Evolutionary conservation across 2,329 filamentous ascomycete genomes (phyloP), one percentile per base, ranked within the genome.

Genomic region (Drechslerella dactyloides): DNA sequence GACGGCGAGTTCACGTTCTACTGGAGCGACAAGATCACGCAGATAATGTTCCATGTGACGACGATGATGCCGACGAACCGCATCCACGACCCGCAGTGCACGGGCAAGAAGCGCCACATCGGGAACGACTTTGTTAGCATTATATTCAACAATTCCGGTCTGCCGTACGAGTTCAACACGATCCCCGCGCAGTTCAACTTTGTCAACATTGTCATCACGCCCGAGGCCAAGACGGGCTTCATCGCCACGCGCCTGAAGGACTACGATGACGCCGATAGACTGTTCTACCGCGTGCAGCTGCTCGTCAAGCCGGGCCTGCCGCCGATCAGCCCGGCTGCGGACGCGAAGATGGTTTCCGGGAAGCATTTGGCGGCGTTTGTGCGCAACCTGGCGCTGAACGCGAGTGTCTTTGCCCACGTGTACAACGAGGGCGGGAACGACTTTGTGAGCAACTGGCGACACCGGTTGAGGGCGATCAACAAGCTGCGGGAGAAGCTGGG

Each of bases 51-150:
- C 80, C 94, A 97, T 78, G 89, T 97, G 61, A 91, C 90, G 3
- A 99, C 93, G 2, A 92, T 97, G 84, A 99, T 99, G 94, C 94
- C 94, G 0, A 96, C 91, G 8, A 86, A 96, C 77, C 82, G 89
- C 13, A 87, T 91, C 60, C 84, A 86, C 30, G 92, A 96, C 76
- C 86, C 89, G 8, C 84, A 86, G 73, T 91, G 89, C 77, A 87
- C 89, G 73, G 85, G 87, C 79, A 99, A 99, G 82, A 99, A 99
- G 80, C 85, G 88, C 1, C 96, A 97, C 78, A 94, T 97, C 72
- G 94, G 94, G 66, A 99, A 99, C 78, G 94, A 97, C 79, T 96
- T 91, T 79, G 94, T 99, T 78, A 97, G 96, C 78, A 96, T 99
- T 76, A 89, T 99, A 66, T 99, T 96, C 84, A 99, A 99, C 79